Evolutionary conservation across 2,329 filamentous ascomycete species (phyloP).

Genomic region (Colletotrichum sp.): DNA sequence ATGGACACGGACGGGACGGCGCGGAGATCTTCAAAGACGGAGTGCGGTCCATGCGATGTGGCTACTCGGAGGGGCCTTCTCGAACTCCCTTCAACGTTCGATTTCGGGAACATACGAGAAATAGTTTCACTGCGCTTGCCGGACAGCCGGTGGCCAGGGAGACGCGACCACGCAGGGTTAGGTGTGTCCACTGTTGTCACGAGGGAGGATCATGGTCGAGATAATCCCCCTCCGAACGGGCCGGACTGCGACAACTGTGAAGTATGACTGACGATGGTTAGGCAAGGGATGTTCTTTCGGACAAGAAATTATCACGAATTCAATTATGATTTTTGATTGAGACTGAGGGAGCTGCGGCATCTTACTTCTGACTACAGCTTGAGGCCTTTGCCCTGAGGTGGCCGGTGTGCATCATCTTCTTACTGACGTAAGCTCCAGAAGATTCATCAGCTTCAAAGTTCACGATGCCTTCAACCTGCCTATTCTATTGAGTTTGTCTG

Average conservation of each 20-base stretch:
- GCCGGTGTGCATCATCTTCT: accelerated
- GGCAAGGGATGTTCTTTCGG: not conserved
- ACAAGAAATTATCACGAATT: not conserved
- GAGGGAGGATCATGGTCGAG: not conserved
- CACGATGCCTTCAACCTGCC: not conserved
- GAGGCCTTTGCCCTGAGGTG: not conserved
- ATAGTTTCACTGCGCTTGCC: not conserved
- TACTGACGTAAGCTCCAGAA: not conserved
- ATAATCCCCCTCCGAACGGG: accelerated
- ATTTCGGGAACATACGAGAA: not conserved
- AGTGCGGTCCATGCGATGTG: not conserved
- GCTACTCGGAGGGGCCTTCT: not conserved
- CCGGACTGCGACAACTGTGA: not conserved
- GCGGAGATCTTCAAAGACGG: not conserved
- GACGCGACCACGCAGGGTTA: accelerated
- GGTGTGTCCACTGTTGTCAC: accelerated
- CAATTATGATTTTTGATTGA: accelerated
- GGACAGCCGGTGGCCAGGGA: not conserved
- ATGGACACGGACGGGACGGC: not conserved
- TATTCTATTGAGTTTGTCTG: not conserved
- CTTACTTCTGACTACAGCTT: not conserved
- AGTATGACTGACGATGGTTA: not conserved
- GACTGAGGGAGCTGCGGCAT: not conserved
- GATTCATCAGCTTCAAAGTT: not conserved
- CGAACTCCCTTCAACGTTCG: not conserved